Conservation (phyloP, 805 yeast species). For the Candida arabinofermentans region DNA sequence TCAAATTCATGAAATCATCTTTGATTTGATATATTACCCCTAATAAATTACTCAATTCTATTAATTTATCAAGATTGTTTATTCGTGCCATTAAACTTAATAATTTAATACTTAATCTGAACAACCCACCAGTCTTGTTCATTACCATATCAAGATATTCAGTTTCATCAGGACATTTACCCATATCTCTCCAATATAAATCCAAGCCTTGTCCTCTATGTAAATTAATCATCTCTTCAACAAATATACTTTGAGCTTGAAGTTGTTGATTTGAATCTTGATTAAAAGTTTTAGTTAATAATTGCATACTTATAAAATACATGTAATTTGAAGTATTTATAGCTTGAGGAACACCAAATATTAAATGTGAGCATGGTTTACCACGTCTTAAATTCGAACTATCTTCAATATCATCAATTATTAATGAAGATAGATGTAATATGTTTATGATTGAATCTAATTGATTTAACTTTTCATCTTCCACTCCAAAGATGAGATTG, state of each 20-base stretch:
- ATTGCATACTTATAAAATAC: slow-evolving; percentile 69
- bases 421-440: slow-evolving; percentile 61
- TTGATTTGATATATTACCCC: slow-evolving; percentile 83
- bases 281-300: slow-evolving; percentile 26
- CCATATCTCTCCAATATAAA: slow-evolving; percentile 78
- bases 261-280: slow-evolving; percentile 18
- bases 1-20: slow-evolving; percentile 77
- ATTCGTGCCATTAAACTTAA: slow-evolving; percentile 36
- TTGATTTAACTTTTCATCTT: slow-evolving; percentile 31
- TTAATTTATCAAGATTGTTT: slow-evolving; percentile 27
- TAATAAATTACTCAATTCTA: slow-evolving; percentile 66
- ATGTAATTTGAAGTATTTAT: slow-evolving; percentile 80
- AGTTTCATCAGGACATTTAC: slow-evolving; percentile 51
- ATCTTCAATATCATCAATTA: slow-evolving; percentile 90
- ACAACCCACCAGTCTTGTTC: slow-evolving; percentile 87
- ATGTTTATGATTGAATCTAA: slow-evolving; percentile 51
- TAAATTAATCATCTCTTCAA: slow-evolving; percentile 72
- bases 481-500: slow-evolving; percentile 46
- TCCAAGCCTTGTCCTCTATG: slow-evolving; percentile 92
- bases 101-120: slow-evolving; percentile 66
- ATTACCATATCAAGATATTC: slow-evolving; percentile 78
- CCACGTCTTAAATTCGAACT: slow-evolving; percentile 70
- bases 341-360: slow-evolving; percentile 75
- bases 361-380: slow-evolving; percentile 68
- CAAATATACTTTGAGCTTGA: slow-evolving; percentile 39